Percentiles rank a stretch among this genome's conserved stretches.
Evolutionary conservation across 2,329 filamentous ascomycete genomes (phyloP).

Genomic region (Didymella sp.): DNA sequence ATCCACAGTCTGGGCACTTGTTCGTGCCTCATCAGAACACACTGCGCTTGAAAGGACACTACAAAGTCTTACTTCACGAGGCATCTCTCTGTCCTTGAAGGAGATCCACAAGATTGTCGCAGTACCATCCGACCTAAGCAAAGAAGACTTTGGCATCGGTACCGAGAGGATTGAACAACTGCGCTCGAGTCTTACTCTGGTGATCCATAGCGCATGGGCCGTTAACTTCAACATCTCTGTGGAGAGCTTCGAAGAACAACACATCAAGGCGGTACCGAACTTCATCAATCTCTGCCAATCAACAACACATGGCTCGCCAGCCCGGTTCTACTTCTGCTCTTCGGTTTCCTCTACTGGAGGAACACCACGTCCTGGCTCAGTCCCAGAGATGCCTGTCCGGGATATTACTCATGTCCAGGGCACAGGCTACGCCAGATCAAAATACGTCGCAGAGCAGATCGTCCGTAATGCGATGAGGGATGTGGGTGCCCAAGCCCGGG

Average conservation of each 20-base stretch:
- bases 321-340: slow-evolving; percentile 56
- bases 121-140: slow-evolving; percentile 52
- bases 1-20: slow-evolving; percentile 59
- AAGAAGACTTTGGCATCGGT: slow-evolving; percentile 52
- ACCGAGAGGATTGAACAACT: slow-evolving; percentile 24
- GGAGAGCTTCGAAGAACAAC: slow-evolving; percentile 57
- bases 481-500: slow-evolving; percentile 35
- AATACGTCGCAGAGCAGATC: slow-evolving; percentile 59
- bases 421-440: slow-evolving; percentile 62
- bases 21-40: slow-evolving; percentile 54
- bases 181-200: slow-evolving; percentile 43
- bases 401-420: slow-evolving; percentile 53
- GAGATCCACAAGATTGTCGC: slow-evolving; percentile 42
- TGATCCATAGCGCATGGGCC: slow-evolving; percentile 63
- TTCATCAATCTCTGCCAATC: slow-evolving; percentile 52
- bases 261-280: slow-evolving; percentile 55
- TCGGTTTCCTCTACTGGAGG: slow-evolving; percentile 54
- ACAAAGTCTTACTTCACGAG: slow-evolving; percentile 46
- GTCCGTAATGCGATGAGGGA: slow-evolving; percentile 33
- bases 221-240: slow-evolving; percentile 65
- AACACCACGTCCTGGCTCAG: slow-evolving; percentile 46
- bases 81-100: slow-evolving; percentile 43
- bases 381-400: slow-evolving; percentile 49
- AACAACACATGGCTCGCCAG: slow-evolving; percentile 43
- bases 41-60: slow-evolving; percentile 46